Evolutionary conservation across 1,139 yeast genomes (phyloP).

Genomic region (Debaryomyces udenii): DNA sequence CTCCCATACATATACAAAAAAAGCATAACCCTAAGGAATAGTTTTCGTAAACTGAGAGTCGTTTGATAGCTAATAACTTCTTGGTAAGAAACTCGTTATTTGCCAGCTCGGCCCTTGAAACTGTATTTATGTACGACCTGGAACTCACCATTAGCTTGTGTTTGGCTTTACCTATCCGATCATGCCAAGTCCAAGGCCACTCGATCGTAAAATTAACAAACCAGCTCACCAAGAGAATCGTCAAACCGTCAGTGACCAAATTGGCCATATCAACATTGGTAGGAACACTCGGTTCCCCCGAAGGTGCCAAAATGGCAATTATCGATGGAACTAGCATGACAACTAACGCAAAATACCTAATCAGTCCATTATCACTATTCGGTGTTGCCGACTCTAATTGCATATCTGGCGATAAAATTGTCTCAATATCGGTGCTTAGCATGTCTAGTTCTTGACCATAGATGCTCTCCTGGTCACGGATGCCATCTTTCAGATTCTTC

Average conservation of each 20-base stretch:
- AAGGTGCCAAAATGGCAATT: slow-evolving; percentile 13
- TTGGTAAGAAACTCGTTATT: slow-evolving; percentile 10
- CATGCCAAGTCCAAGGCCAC: slow-evolving; percentile 43
- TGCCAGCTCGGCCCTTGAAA: slow-evolving; percentile 4
- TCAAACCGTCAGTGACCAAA: slow-evolving; percentile 31
- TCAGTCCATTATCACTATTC: slow-evolving; percentile 5
- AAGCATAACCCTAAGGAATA: slow-evolving; percentile 29
- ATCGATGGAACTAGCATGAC: slow-evolving; percentile 15
- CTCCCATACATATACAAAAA: slow-evolving; percentile 26
- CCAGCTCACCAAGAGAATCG: slow-evolving; percentile 32
- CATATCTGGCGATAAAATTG: slow-evolving; percentile 13
- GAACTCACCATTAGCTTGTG: slow-evolving; percentile 21
- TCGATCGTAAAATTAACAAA: slow-evolving; percentile 31
- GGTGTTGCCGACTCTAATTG: slow-evolving; percentile 5
- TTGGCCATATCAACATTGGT: slow-evolving; percentile 16
- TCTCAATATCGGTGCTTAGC: slow-evolving; percentile 13
- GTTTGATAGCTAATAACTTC: slow-evolving; percentile 18
- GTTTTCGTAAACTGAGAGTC: slow-evolving; percentile 24
- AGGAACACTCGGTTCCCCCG: not conserved
- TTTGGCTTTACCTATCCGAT: slow-evolving; percentile 27
- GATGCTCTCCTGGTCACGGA: slow-evolving; percentile 9
- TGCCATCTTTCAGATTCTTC: not conserved
- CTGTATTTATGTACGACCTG: slow-evolving; percentile 11
- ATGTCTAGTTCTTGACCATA: slow-evolving; percentile 12
- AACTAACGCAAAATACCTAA: slow-evolving; percentile 14